These are phyloP conservation scores for Chlorophyllum brunneum DNA, from an alignment of 768 basidiomycete genomes.

Conservation along the genomic window DNA sequence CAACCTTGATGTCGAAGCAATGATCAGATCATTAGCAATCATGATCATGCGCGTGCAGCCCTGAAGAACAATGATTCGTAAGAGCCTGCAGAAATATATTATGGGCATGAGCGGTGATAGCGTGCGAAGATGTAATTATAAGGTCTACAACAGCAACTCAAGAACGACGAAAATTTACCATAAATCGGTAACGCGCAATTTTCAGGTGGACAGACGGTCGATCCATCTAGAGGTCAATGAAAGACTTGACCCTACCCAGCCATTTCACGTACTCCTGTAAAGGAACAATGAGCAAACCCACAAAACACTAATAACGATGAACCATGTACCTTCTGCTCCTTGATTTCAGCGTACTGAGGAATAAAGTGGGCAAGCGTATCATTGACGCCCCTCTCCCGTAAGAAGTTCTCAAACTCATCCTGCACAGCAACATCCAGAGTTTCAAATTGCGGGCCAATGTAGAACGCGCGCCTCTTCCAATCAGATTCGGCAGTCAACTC, in stretches of 20 bases:
- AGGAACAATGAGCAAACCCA: slow-evolving; percentile 11
- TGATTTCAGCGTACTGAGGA: slow-evolving; percentile 81
- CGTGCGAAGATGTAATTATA: neutral
- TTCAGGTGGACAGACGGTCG: neutral
- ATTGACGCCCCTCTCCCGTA: slow-evolving; percentile 88
- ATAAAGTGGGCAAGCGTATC: slow-evolving; percentile 81
- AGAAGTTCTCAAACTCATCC: slow-evolving; percentile 86
- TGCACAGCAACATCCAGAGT: slow-evolving; percentile 85
- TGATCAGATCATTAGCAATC: no score
- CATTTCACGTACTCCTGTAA: slow-evolving; percentile 87
- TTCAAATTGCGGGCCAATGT: slow-evolving; percentile 94
- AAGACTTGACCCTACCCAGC: slow-evolving; percentile 78
- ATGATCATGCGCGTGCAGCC: no score
- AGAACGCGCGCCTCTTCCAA: slow-evolving; percentile 88
- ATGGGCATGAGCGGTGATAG: neutral
- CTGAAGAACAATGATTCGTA: no score
- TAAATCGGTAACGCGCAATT: neutral
- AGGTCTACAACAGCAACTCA: neutral
- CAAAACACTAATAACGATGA: slow-evolving; percentile 1
- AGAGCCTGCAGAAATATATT: no score
- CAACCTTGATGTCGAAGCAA: no score
- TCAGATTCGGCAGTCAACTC: slow-evolving; percentile 86
- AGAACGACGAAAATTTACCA: neutral
- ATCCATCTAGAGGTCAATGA: slow-evolving; percentile 57
- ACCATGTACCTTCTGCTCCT: slow-evolving; percentile 83